phyloP scores from a whole-genome alignment of 495 filamentous ascomycete genomes.

The Neurospora cerealis region DNA sequence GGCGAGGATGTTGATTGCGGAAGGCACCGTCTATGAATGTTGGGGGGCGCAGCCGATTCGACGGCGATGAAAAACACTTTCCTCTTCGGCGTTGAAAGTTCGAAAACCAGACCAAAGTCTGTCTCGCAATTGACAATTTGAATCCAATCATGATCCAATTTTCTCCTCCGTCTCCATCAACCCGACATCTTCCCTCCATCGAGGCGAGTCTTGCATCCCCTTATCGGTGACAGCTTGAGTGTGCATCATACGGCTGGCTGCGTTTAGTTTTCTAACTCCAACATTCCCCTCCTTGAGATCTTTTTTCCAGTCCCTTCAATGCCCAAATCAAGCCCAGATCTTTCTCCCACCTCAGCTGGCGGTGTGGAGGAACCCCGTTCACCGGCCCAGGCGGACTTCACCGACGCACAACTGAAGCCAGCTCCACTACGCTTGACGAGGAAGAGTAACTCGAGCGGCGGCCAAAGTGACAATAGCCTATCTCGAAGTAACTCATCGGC shows the following conservation, averaged over 20 bases:
- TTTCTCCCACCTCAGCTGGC: neutral
- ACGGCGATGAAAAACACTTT: neutral
- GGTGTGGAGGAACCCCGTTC: neutral
- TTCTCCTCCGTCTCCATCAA: neutral
- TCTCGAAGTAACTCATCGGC: neutral
- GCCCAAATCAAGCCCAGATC: neutral
- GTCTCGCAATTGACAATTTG: neutral
- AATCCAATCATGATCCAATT: neutral
- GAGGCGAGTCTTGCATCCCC: neutral
- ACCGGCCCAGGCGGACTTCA: constrained; percentile 4
- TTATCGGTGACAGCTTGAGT: neutral
- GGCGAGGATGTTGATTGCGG: neutral
- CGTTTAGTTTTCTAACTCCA: neutral
- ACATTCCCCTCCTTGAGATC: neutral
- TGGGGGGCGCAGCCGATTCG: neutral
- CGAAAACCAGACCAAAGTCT: neutral
- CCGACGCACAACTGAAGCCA: constrained; percentile 17
- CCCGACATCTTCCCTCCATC: neutral
- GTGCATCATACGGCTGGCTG: neutral
- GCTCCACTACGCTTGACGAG: constrained; percentile 22
- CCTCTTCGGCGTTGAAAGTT: neutral
- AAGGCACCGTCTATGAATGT: neutral
- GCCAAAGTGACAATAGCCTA: constrained; percentile 1
- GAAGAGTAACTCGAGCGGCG: constrained; percentile 6
- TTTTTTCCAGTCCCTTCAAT: neutral